Evolutionary conservation across 2,329 filamentous ascomycete genomes (phyloP), one percentile per base, ranked within the genome.

Genomic region (Teratosphaeria epicoccoides): DNA sequence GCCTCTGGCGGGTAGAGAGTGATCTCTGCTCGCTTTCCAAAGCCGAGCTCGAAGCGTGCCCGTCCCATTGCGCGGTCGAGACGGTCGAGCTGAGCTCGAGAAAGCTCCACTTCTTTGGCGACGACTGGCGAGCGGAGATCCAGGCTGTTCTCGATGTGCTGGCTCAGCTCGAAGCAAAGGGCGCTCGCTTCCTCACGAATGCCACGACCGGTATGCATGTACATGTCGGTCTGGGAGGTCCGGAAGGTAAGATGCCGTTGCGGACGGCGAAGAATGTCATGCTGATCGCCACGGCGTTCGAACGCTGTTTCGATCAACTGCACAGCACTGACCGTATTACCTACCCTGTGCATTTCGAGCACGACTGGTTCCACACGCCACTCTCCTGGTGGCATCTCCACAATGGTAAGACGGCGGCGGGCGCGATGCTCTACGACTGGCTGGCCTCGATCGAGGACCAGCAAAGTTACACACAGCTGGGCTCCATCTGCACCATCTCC

Each of bases 201-300:
- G 17, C 22, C 1, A 47, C 47, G 2, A 57, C 55, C 24, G 55
- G 57, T 12, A 25, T 61, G 28, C 60, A 61, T 48, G 51, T 62
- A 3, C 60, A 61, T 49, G 48, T 62, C 14, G 60, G 54, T 23
- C 43, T 51, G 24, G 46, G 44, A 25, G 33, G 33, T 1, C n/a
- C 33, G 7, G 20, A 29, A 7, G 4, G 24, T 22, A 10, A 20
- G 10, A 49, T 59, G 17, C 52, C 58, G 5, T 33, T 62, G 6
- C 28, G 47, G 9, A 52, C 52, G 1, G 56, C 54, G 3, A 60
- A 61, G 48, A 53, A 51, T 23, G 40, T 62, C 3, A 20, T 57
- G 1, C 49, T 57, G 44, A 22, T 61, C 25, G 43, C 37, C 23
- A 57, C 54, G 6, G 57, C 54, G 3, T 59, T 58, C 37, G 59